These are phyloP conservation scores for Colletotrichum agaves DNA, from an alignment of 2,329 filamentous ascomycete species.

Conservation along the genomic window DNA sequence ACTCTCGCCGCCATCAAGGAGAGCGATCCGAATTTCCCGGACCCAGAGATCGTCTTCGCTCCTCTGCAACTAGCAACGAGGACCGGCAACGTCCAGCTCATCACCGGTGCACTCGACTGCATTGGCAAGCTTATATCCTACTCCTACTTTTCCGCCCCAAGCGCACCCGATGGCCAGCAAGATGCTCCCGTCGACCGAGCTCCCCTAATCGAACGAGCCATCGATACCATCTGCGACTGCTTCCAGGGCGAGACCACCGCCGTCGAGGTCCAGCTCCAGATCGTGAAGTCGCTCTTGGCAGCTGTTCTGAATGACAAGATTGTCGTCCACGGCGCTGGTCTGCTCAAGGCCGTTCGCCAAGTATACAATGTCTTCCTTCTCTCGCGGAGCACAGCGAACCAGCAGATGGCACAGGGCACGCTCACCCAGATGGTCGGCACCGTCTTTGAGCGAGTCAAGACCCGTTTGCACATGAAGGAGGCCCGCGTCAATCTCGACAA, in stretches of 20 bases:
- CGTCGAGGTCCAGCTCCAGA: constrained; percentile 93
- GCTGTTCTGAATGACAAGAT: constrained; percentile 99
- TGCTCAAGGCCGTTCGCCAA: constrained; percentile 95
- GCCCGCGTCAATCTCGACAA: constrained; percentile 70
- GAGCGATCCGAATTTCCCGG: constrained; percentile 81
- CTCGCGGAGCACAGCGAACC: constrained; percentile 92
- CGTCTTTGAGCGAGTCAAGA: constrained; percentile 94
- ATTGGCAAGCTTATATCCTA: constrained; percentile 99
- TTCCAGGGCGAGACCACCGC: constrained; percentile 97
- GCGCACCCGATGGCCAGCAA: constrained; percentile 51
- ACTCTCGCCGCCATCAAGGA: constrained; percentile 89
- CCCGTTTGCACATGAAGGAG: constrained; percentile 87
- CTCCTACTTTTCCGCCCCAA: constrained; percentile 90
- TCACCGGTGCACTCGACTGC: constrained; percentile 92
- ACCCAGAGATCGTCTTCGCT: constrained; percentile 91
- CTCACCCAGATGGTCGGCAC: constrained; percentile 99
- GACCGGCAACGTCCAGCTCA: constrained; percentile 84
- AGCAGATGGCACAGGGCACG: constrained; percentile 96
- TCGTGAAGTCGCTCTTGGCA: constrained; percentile 94
- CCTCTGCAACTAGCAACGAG: constrained; percentile 91
- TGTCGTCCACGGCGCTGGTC: constrained; percentile 93
- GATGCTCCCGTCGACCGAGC: constrained; percentile 65
- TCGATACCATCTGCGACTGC: constrained; percentile 99
- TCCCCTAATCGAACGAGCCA: constrained; percentile 94
- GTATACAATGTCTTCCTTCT: constrained; percentile 99